Evolutionary conservation across 129 eudicot genomes (phyloP).

Genomic region (Helichrysum umbraculigerum): DNA sequence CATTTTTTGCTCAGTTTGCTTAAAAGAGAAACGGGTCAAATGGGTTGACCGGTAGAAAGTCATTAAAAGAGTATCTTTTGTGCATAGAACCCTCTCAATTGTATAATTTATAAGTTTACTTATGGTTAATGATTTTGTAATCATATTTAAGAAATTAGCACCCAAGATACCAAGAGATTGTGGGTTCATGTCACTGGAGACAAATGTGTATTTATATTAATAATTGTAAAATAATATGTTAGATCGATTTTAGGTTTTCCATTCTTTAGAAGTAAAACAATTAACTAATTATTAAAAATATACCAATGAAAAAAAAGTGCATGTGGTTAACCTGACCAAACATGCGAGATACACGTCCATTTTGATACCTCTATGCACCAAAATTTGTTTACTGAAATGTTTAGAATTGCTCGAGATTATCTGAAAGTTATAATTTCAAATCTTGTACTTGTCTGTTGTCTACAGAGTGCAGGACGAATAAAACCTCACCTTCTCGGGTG

Average conservation of each 20-base stretch:
- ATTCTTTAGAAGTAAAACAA: no score
- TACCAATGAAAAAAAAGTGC: no score
- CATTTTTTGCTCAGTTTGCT: neutral
- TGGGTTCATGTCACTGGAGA: no score
- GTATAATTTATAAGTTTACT: neutral
- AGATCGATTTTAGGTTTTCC: no score
- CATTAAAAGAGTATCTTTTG: neutral
- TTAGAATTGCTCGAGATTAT: neutral
- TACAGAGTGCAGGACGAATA: neutral
- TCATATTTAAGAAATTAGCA: no score
- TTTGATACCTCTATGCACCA: neutral
- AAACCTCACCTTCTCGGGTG: no score
- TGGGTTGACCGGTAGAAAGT: neutral
- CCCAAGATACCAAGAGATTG: no score
- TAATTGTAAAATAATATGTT: no score
- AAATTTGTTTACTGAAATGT: neutral
- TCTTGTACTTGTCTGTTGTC: neutral
- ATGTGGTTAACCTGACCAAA: no score
- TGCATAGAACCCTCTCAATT: neutral
- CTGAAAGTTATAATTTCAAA: neutral
- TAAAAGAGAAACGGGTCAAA: neutral
- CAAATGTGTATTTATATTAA: no score
- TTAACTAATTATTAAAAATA: no score
- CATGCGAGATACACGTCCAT: no score
- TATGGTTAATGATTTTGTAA: neutral